phyloP scores from a whole-genome alignment of 768 basidiomycete species.

The Tylopilus vinaceipallidus region DNA sequence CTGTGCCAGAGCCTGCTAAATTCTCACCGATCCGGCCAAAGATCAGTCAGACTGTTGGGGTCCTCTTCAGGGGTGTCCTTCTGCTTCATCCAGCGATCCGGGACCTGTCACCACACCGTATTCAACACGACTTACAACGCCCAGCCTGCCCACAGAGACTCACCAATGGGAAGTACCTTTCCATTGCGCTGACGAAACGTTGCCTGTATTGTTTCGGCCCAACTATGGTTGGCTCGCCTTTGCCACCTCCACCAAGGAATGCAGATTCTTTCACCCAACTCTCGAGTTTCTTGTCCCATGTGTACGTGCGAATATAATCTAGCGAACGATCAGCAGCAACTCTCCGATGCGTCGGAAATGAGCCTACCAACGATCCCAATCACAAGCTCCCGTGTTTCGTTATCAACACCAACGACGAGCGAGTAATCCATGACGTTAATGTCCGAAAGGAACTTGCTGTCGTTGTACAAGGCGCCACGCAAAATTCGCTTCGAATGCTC shows the following conservation, averaged over 20 bases:
- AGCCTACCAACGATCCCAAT: constrained; percentile 92
- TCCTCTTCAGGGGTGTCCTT: constrained; percentile 79
- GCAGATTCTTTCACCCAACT: constrained; percentile 97
- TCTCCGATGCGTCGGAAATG: not conserved
- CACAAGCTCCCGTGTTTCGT: constrained; percentile 83
- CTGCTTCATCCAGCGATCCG: constrained; percentile 91
- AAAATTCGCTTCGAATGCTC: constrained; percentile 95
- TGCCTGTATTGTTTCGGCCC: constrained; percentile 94
- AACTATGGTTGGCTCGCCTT: constrained; percentile 94
- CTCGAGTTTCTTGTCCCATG: constrained; percentile 98
- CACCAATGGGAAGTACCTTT: constrained; percentile 85
- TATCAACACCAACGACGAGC: constrained; percentile 93
- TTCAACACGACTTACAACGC: constrained; percentile 1
- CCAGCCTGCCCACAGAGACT: constrained; percentile 21
- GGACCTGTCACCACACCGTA: constrained; percentile 48
- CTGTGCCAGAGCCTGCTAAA: not conserved
- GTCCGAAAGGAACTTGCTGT: constrained; percentile 91
- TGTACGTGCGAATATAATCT: constrained; percentile 96
- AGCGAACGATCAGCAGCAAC: constrained; percentile 5
- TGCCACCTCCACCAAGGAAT: constrained; percentile 78
- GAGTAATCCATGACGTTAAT: constrained; percentile 99
- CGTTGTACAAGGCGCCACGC: constrained; percentile 87
- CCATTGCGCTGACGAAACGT: constrained; percentile 84
- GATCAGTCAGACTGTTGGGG: constrained; percentile 48
- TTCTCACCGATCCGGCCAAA: constrained; percentile 63